Percentiles rank a stretch among this genome's conserved stretches.
Evolutionary conservation across 2,329 filamentous ascomycete genomes (phyloP).

Genomic region (Epichloe hybrida): DNA sequence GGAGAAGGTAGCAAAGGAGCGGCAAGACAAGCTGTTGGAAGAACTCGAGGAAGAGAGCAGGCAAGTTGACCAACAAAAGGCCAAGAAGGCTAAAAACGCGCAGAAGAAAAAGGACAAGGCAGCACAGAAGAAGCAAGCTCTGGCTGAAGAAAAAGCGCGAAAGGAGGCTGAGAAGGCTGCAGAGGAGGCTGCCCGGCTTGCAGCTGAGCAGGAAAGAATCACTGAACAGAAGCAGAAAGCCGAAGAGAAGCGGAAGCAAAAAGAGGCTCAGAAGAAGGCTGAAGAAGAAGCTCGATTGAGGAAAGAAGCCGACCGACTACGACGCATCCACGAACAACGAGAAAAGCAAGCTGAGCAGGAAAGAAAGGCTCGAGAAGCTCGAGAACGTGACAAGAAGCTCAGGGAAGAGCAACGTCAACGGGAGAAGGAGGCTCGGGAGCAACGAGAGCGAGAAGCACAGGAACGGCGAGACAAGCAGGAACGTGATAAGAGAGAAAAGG

Average conservation of each 20-base stretch:
- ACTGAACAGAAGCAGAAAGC: constrained; percentile 71
- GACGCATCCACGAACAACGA: constrained; percentile 68
- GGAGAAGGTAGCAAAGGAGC: constrained; percentile 89
- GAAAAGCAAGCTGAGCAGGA: constrained; percentile 78
- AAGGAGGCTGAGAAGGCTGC: constrained; percentile 82
- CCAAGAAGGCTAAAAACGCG: constrained; percentile 86
- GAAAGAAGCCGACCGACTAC: constrained; percentile 75
- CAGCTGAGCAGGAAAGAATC: constrained; percentile 61
- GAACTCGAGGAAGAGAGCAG: constrained; percentile 79
- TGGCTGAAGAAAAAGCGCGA: constrained; percentile 81
- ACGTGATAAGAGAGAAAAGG: constrained; percentile 48
- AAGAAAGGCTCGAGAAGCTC: constrained; percentile 52
- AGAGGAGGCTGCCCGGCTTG: constrained; percentile 65
- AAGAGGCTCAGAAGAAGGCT: constrained; percentile 77
- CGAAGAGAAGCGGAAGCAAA: constrained; percentile 85
- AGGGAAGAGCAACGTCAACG: constrained; percentile 71
- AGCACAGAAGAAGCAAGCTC: constrained; percentile 71
- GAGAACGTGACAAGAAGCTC: constrained; percentile 64
- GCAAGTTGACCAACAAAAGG: constrained; percentile 65
- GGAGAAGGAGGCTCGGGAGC: constrained; percentile 66
- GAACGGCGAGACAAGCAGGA: constrained; percentile 48
- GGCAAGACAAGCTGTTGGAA: constrained; percentile 79
- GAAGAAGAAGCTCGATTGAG: constrained; percentile 77
- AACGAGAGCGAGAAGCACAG: constrained; percentile 54
- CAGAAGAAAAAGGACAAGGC: constrained; percentile 94